Base-by-base conservation (phyloP, 768 basidiomycete genomes). In the Leccinum longicurvipes region DNA sequence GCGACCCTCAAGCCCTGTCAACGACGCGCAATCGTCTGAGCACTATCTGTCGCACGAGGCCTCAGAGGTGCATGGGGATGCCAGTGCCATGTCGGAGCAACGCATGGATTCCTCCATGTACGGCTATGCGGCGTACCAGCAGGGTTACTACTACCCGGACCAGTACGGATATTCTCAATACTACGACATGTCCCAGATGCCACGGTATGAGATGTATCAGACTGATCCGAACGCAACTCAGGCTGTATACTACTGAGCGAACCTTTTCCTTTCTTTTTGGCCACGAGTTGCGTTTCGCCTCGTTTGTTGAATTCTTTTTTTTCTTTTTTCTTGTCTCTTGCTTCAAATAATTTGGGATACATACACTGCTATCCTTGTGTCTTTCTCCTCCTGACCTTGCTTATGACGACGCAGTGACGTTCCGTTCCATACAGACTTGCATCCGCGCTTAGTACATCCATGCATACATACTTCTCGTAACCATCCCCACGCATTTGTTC, bases 111-210 rank as follows among this genome's bases (percentile, higher is more conserved):
- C 67, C 31, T 62, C 69, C 48, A 74, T 83, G 77, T 79, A 84
- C 74, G 71, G 72, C 47, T 88, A 87, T 53, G 65, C 79, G 23
- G 68, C 78, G n/a, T 87, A 88, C 42, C 71, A 56, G 27, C 81
- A 79, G 34, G 78, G 76, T 39, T 88, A 88, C 74, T 90, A 87
- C 70, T 87, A 85, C 69, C 84, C 85, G 23, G 85, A 86, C 50
- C 77, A 80, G 57, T 89, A 89, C 50, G 77, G 74, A 63, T 89
- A 89, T 68, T 74, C 80, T 56, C 80, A 76, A 42, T 88, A 87
- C 73, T 73, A 86, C 76, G 87, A 87, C 70, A 78, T 83, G 79
- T 77, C 84, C 44, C 85, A 84, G 61, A 70, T 75, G 59, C 79
- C 81, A 68, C 81, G 80, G 63, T 89, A 87, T 72, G 86, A 87